Evolutionary conservation across 2,329 filamentous ascomycete genomes (phyloP).

Genomic region (Cladosporium sp.): DNA sequence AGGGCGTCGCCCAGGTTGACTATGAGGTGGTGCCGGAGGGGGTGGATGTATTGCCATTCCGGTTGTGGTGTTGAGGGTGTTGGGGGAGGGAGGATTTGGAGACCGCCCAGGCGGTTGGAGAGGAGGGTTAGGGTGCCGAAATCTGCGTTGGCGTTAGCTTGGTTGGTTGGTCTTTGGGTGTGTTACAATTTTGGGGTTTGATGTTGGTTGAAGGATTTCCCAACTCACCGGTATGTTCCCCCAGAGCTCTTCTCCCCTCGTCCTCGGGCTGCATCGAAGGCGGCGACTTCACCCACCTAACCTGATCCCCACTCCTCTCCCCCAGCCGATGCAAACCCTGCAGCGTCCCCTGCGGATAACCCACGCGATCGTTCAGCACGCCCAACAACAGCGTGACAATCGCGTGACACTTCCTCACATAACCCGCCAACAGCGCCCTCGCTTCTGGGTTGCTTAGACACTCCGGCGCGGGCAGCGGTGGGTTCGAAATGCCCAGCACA

Average conservation of each 20-base stretch:
- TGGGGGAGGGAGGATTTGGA: constrained; percentile 48
- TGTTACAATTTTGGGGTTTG: too few relatives aligned
- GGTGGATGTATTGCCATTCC: constrained; percentile 51
- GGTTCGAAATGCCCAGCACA: constrained; percentile 40
- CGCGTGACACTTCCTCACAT: constrained; percentile 42
- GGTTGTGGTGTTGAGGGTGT: constrained; percentile 5
- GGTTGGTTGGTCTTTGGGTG: not conserved
- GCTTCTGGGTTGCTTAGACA: constrained; percentile 36
- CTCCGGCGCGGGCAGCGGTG: constrained; percentile 40
- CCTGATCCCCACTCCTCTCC: constrained; percentile 46
- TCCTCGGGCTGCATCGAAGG: too few relatives aligned
- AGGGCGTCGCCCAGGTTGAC: constrained; percentile 48
- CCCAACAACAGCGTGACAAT: constrained; percentile 44
- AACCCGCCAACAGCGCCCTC: constrained; percentile 38
- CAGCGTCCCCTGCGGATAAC: constrained; percentile 40
- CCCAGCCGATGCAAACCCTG: constrained; percentile 44
- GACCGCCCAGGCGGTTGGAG: constrained; percentile 53
- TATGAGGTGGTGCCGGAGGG: constrained; percentile 45
- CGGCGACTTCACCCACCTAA: constrained; percentile 52
- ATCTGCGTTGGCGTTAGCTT: constrained; percentile 34
- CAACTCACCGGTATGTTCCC: constrained; percentile 44
- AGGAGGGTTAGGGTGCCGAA: constrained; percentile 54
- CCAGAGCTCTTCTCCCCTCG: constrained; percentile 41
- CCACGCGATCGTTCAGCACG: constrained; percentile 43
- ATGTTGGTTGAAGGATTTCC: not conserved